Evolutionary conservation across 768 basidiomycete species (phyloP).

Genomic region (Auriscalpium microsporum): DNA sequence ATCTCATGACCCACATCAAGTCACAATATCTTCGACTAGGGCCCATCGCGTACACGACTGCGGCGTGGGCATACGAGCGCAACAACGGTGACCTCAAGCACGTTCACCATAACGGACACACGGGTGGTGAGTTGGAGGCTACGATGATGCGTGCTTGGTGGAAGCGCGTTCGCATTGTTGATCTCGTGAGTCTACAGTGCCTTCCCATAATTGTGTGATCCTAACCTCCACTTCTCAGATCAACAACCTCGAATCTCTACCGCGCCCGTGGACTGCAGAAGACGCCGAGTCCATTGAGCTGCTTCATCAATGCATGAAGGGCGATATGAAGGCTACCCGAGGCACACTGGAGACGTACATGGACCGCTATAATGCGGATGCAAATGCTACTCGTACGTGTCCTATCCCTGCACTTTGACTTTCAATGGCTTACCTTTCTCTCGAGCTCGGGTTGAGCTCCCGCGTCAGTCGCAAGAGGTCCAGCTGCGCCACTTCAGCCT

Average conservation of each 20-base stretch:
- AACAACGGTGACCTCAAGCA: slow-evolving; percentile 14
- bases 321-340: not conserved
- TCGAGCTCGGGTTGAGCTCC: not conserved
- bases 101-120: slow-evolving; percentile 16
- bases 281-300: not conserved
- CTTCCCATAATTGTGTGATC: no score
- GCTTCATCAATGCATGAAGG: not conserved
- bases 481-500: not conserved
- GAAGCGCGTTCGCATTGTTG: slow-evolving; percentile 10
- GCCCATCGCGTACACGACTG: slow-evolving; percentile 4
- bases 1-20: slow-evolving; percentile 10
- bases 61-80: slow-evolving; percentile 15
- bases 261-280: not conserved
- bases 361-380: not conserved
- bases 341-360: not conserved
- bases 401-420: no score
- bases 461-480: not conserved
- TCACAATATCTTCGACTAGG: slow-evolving; percentile 10
- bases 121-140: slow-evolving; percentile 16
- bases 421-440: not conserved
- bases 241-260: not conserved
- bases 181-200: slow-evolving; percentile 3
- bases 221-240: not conserved
- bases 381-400: no score
- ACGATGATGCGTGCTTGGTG: slow-evolving; percentile 19